Conservation (phyloP, 352 stramenopile species). For the Phytopythium aichiense region DNA sequence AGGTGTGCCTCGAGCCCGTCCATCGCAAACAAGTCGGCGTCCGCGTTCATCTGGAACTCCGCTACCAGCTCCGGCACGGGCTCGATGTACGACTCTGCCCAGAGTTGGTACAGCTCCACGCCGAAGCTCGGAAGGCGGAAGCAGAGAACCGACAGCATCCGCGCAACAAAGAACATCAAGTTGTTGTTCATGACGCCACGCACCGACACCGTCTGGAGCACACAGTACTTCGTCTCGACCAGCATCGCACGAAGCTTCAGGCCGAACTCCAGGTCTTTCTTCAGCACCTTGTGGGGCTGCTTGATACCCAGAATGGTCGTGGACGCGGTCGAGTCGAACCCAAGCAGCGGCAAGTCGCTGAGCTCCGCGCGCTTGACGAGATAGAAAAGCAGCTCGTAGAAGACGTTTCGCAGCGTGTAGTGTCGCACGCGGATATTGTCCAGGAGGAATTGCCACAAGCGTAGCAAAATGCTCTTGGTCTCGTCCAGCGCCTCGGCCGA, state of each 20-base stretch:
- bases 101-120: constrained; percentile 85
- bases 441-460: constrained; percentile 84
- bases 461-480: constrained; percentile 82
- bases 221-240: constrained; percentile 87
- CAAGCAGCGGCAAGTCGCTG: constrained; percentile 77
- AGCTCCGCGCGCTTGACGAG: constrained; percentile 84
- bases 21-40: constrained; percentile 86
- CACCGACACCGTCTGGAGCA: constrained; percentile 84
- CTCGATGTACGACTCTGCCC: constrained; percentile 83
- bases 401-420: constrained; percentile 87
- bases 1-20: constrained; percentile 84
- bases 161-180: constrained; percentile 87
- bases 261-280: constrained; percentile 80
- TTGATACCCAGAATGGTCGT: constrained; percentile 64
- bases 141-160: constrained; percentile 85
- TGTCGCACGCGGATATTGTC: constrained; percentile 90
- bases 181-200: constrained; percentile 91
- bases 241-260: constrained; percentile 86
- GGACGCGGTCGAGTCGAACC: constrained; percentile 75
- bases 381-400: constrained; percentile 88
- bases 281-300: constrained; percentile 67
- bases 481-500: constrained; percentile 81
- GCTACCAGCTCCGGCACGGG: constrained; percentile 65
- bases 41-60: constrained; percentile 79
- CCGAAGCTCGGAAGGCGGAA: constrained; percentile 85